Evolutionary conservation across 2,329 filamentous ascomycete genomes (phyloP), one percentile per base, ranked within the genome.

Genomic region (Curvularia hawaiiensis): DNA sequence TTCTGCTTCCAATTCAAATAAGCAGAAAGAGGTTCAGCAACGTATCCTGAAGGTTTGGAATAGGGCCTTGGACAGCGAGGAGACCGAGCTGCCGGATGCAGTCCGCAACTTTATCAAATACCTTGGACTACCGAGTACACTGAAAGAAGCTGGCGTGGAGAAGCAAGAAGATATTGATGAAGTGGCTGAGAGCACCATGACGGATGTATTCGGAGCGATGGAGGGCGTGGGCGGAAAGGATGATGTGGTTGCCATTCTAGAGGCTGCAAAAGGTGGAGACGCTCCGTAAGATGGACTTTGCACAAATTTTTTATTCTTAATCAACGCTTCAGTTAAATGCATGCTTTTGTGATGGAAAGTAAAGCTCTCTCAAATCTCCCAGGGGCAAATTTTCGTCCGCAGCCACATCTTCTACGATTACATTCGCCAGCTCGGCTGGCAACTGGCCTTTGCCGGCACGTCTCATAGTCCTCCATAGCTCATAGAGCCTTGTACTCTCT

Each of bases 181-280:
- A 57, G 60, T 71, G 30, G 67, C 65, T 20, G 63, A 70, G 35
- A 52, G 58, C 39, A 70, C 65, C 1, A 28, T 71, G 59, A 70
- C 66, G 22, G 67, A 69, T 52, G 57, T 64, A 4, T 64, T 60
- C 16, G 52, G 53, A 16, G 53, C 53, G 30, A 52, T 52, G 44
- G 48, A 55, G 12, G 44, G 48, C 33, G 46, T 60, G 18, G 50
- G 40, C 9, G 50, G 26, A 22, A 63, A 63, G 52, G 50, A 63
- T 8, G 50, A 56, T 22, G 47, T 63, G n/a, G 40, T 63, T 26
- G 56, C 55, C 16, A 65, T 65, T 10, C 43, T 65, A 16, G 45
- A 59, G 10, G 35, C 43, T 22, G 62, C 58, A 22, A 58, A 46
- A 20, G 56, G 52, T 7, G 52, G 18, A 56, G 28, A n/a, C 2